Evolutionary conservation across 345 rosid genomes (phyloP).

Genomic region (Linum trigynum): DNA sequence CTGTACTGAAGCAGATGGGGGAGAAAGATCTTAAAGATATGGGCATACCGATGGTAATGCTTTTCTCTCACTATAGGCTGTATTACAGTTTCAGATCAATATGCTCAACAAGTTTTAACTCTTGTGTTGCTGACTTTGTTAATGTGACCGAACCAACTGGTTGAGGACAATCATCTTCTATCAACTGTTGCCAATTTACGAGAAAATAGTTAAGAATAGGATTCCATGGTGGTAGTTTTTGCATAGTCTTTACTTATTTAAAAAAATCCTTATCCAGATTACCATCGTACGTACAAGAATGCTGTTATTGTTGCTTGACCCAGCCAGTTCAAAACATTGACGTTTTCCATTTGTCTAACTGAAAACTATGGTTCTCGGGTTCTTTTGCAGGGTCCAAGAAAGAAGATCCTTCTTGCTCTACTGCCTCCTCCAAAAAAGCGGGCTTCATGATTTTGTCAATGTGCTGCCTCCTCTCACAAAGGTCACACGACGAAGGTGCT

Average conservation of each 20-base stretch:
- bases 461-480: neutral
- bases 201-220: too few relatives aligned
- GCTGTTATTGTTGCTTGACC: neutral
- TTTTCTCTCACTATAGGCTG: neutral
- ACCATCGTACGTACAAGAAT: too few relatives aligned
- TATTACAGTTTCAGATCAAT: neutral
- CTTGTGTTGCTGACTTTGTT: too few relatives aligned
- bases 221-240: too few relatives aligned
- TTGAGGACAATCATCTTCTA: too few relatives aligned
- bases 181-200: too few relatives aligned
- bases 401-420: slow-evolving; percentile 49
- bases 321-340: neutral
- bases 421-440: slow-evolving; percentile 14
- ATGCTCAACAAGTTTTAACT: neutral
- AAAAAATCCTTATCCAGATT: too few relatives aligned
- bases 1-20: slow-evolving; percentile 40
- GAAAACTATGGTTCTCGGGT: neutral
- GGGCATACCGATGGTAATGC: slow-evolving; percentile 51
- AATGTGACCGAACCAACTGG: neutral
- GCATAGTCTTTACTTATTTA: too few relatives aligned
- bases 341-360: too few relatives aligned
- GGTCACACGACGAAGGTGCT: too few relatives aligned
- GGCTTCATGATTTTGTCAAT: neutral
- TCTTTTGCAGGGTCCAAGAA: slow-evolving; percentile 56
- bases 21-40: slow-evolving; percentile 46